These are phyloP conservation scores for Saccharomyces hybrid DNA, from an alignment of 1,139 yeast species.

Conservation along the genomic window DNA sequence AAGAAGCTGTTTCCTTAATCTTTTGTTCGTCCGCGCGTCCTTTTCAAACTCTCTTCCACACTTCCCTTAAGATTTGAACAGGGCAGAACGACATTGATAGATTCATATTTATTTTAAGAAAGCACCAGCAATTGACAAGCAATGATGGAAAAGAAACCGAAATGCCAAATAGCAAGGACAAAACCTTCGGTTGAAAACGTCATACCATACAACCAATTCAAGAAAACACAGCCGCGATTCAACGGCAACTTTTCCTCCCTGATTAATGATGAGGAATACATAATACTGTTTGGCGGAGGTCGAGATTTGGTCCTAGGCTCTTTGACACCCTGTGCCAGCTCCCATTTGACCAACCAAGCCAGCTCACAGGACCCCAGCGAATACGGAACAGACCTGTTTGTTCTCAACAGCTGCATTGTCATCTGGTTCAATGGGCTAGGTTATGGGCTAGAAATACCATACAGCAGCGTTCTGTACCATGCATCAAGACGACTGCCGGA, in stretches of 20 bases:
- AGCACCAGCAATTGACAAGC: not conserved
- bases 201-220: constrained; percentile 27
- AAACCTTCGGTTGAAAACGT: constrained; percentile 36
- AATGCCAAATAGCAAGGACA: constrained; percentile 19
- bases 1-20: too few species aligned
- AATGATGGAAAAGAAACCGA: constrained; percentile 9
- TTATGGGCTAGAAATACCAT: constrained; percentile 34
- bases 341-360: not conserved
- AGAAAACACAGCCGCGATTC: constrained; percentile 27
- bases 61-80: not conserved
- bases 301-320: constrained; percentile 29
- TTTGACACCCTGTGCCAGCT: constrained; percentile 9
- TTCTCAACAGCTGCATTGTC: constrained; percentile 31
- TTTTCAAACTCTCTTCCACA: not conserved
- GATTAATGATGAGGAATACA: constrained; percentile 8
- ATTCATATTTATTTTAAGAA: not conserved
- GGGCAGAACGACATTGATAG: not conserved
- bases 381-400: constrained; percentile 32
- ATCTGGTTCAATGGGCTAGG: constrained; percentile 33
- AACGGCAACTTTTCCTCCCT: constrained; percentile 21
- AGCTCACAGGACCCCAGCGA: not conserved
- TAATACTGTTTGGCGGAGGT: constrained; percentile 37
- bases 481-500: constrained; percentile 22
- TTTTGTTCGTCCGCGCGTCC: too few species aligned
- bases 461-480: constrained; percentile 31